Evolutionary conservation across 129 eudicot genomes (phyloP), one percentile per base, ranked within the genome.

Genomic region (Glebionis coronaria): DNA sequence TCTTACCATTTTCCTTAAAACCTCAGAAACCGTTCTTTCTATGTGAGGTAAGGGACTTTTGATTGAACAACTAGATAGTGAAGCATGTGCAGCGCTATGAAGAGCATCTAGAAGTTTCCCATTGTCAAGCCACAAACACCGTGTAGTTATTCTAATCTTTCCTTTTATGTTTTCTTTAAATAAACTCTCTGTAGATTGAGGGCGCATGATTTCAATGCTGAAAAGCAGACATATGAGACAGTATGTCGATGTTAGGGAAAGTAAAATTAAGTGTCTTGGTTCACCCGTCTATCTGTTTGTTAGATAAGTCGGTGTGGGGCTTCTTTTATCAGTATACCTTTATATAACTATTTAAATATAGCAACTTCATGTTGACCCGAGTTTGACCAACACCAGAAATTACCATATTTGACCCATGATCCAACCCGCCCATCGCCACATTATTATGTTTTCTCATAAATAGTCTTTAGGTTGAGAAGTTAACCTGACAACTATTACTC

Each of bases 81-180:
- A 85, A 73, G 99, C 99, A 76, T 90, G 97, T 60, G 99, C 95
- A 72, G 97, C 95, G 75, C 85, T 89, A 73, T 90, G 94, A 44
- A 94, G 90, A 46, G 99, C 93, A 82, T 94, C 97, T 74, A 87
- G 67, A 60, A 94, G 97, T 64, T 90, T 94, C 38, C 99, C 99
- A 49, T 87, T 87, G 76, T 90, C 99, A 9, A 86, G 84, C 98
- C 98, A 93, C 81, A 93, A 80, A 81, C 98, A 93, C n/a, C 98
- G 95, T 40, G 98, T 88, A 0, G 95, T 93, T 55, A 93, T 88
- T 88, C 92, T 76, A 70, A 93, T 87, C 69, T 87, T 90, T 53
- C 87, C 97, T 78, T 53, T 53, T 21, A 15, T 16, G 10, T 53
- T 57, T 67, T 79, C 85, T 63, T 86, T 88, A 40, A 57, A 70